phyloP scores from a whole-genome alignment of 306 rosid genomes.

The cucumber (Cucumis sativus) region Cucumber_9930_V3 NC_026655.2:5461001-5461500 shows the following conservation, averaged over 20 bases:
- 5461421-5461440: neutral
- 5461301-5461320: neutral
- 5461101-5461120: too few species aligned
- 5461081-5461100: too few species aligned
- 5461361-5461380: neutral
- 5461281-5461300: neutral
- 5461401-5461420: neutral
- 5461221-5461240: neutral
- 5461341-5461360: neutral
- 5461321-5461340: neutral
- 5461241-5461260: neutral
- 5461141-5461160: neutral
- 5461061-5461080: too few species aligned
- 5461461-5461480: neutral
- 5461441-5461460: neutral
- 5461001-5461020: too few species aligned
- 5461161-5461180: neutral
- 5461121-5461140: neutral
- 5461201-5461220: neutral
- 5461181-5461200: neutral
- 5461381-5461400: neutral
- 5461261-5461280: slow-evolving; percentile 3
- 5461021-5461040: too few species aligned
- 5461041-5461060: too few species aligned
- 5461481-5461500: neutral